Base-by-base conservation (phyloP, 2,329 filamentous ascomycete genomes). In the Botrytis fabae region DNA sequence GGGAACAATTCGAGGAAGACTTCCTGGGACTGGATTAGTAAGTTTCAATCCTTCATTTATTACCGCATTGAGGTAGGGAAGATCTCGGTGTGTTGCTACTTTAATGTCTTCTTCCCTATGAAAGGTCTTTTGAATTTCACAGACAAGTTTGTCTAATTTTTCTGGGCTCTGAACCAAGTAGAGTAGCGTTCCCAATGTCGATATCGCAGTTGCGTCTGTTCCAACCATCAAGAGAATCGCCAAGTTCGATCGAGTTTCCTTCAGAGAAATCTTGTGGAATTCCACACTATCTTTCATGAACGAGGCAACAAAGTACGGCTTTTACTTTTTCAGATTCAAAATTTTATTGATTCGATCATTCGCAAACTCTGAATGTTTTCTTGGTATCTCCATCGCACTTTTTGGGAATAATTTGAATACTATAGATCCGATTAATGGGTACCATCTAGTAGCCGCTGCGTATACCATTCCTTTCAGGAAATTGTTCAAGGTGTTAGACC, bases 1-100 rank as follows among this genome's bases (percentile, higher is more conserved):
- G 3, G 83, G 81, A 5, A 82, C 82, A 44, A 81, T 75, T 1
- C 84, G 77, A 65, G 80, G 81, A 12, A 82, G 60, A 2, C 54
- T 59, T 54, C 74, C 76, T 9, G 57, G 42, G 7, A 75, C 57
- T 0, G 75, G 77, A 28, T 74, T 73, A 25, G 63, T 70, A 25
- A 78, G 70, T 20, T 75, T 62, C 16, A 77, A 61, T 9, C 63
- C 62, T 72, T 78, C 76, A 48, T 75, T 73, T n/a, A 78, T 75
- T 32, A 75, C 72, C 4, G 68, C 71, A 57, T 77, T 73, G 14
- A 78, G 72, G 28, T 75, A 35, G 10, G 57, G 66, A 40, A 74
- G 9, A n/a, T 44, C 8, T 8, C 38, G 12, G 1, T 59, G 10
- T 42, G 25, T 18, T 12, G 48, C 38, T 9, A 69, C 18, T 7